Percentiles rank a stretch among this genome's conserved stretches.
Evolutionary conservation across 2,329 filamentous ascomycete genomes (phyloP).

Genomic region (Septoria petroselini): DNA sequence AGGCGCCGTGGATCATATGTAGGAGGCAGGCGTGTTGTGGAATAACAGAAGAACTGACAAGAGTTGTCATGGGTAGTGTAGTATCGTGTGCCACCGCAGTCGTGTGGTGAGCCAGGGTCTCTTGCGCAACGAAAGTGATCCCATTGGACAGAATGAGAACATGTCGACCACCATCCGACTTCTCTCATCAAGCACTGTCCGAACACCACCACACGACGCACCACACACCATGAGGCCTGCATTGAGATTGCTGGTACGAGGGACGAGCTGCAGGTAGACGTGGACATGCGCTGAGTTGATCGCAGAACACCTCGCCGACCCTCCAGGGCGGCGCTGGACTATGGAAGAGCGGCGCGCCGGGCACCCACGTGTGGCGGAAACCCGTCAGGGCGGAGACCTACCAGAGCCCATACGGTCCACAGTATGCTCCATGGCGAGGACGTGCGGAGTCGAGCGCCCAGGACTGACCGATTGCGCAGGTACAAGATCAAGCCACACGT

Average conservation of each 20-base stretch:
- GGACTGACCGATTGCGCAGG: constrained; percentile 36
- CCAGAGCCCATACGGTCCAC: constrained; percentile 57
- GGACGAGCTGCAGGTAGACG: constrained; percentile 1
- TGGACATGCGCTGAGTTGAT: constrained; percentile 12
- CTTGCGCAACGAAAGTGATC: no score
- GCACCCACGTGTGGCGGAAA: constrained; percentile 37
- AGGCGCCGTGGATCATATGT: no score
- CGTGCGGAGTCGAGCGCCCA: not conserved
- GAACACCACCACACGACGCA: constrained; percentile 4
- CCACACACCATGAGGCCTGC: constrained; percentile 34
- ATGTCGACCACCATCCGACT: no score
- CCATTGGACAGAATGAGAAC: no score
- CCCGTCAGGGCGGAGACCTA: constrained; percentile 49
- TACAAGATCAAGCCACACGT: constrained; percentile 50
- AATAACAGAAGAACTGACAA: no score
- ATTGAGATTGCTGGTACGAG: constrained; percentile 30
- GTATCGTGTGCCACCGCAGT: no score
- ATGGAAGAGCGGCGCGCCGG: constrained; percentile 17
- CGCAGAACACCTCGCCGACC: constrained; percentile 16
- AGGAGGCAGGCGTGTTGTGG: no score
- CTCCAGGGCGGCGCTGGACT: constrained; percentile 20
- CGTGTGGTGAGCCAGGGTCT: no score
- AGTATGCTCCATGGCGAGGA: constrained; percentile 44
- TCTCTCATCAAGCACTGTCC: constrained; percentile 3
- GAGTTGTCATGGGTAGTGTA: no score